phyloP scores from a whole-genome alignment of 2,329 filamentous ascomycete genomes.

The Penicillium freii region DNA sequence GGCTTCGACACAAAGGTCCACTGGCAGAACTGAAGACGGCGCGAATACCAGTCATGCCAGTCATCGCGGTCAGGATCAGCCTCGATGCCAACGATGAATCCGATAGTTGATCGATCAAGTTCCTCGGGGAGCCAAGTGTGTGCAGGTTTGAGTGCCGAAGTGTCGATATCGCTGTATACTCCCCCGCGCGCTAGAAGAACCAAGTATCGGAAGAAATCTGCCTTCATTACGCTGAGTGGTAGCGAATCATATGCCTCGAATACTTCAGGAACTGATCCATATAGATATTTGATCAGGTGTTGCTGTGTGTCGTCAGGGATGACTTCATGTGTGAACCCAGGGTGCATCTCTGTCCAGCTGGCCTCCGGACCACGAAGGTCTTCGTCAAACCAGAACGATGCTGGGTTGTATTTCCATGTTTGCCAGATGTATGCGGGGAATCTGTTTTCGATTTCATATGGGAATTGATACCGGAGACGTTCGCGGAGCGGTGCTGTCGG shows the following conservation, averaged over 20 bases:
- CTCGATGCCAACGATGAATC: conserved; percentile 90
- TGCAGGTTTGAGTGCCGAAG: conserved; percentile 76
- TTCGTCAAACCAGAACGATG: conserved; percentile 70
- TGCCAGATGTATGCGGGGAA: conserved; percentile 99
- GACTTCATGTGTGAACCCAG: conserved; percentile 92
- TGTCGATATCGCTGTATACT: conserved; percentile 92
- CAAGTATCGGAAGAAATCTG: conserved; percentile 74
- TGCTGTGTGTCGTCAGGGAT: conserved; percentile 86
- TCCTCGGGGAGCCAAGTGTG: conserved; percentile 80
- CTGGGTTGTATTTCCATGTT: conserved; percentile 89
- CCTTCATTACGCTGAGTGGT: conserved; percentile 72
- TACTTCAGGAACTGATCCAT: conserved; percentile 76
- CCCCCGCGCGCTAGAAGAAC: conserved; percentile 74
- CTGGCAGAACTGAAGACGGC: conserved; percentile 95
- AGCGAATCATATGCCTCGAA: conserved; percentile 72
- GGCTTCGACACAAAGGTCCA: conserved; percentile 98
- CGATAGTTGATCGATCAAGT: conserved; percentile 74
- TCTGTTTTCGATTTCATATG: conserved; percentile 82
- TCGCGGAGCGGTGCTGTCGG: conserved; percentile 71
- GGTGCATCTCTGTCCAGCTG: conserved; percentile 84
- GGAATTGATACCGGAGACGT: conserved; percentile 86
- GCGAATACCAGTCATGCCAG: conserved; percentile 94
- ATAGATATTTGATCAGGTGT: conserved; percentile 80
- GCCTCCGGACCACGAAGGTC: conserved; percentile 79
- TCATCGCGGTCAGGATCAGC: conserved; percentile 90